phyloP scores from a whole-genome alignment of 169 alveolate species.

The Besnoitia besnoiti region DNA sequence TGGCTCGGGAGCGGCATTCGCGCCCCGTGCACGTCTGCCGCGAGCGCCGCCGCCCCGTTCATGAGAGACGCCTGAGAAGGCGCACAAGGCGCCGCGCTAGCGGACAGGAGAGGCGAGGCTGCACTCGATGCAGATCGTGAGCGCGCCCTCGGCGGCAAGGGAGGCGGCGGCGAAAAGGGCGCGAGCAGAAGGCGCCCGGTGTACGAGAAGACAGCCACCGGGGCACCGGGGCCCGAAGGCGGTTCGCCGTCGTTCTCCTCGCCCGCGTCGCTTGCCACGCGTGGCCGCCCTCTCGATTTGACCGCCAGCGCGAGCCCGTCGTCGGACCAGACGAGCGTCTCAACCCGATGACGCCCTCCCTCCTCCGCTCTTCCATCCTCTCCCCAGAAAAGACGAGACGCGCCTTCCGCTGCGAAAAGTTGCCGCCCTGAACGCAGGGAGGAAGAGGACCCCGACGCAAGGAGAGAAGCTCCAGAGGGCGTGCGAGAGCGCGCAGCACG shows the following conservation, averaged over 20 bases:
- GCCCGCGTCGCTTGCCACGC: background rate
- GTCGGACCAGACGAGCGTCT: slow-evolving; percentile 52
- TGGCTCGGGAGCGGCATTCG: too few relatives aligned
- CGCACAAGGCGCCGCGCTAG: too few relatives aligned
- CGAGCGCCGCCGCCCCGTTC: too few relatives aligned
- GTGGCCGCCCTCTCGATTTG: background rate
- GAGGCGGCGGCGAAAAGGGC: slow-evolving; percentile 29
- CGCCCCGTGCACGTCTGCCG: too few relatives aligned
- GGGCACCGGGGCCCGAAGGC: background rate
- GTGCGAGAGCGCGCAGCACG: background rate
- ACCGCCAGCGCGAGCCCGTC: slow-evolving; percentile 61
- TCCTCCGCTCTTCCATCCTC: background rate
- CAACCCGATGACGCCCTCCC: slow-evolving; percentile 18
- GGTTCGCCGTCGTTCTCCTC: background rate
- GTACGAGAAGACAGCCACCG: slow-evolving; percentile 57
- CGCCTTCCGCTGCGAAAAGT: background rate
- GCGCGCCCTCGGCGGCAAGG: too few relatives aligned
- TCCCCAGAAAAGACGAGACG: background rate
- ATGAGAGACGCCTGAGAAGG: too few relatives aligned
- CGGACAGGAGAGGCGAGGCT: too few relatives aligned
- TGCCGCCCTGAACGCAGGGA: background rate
- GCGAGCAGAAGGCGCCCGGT: slow-evolving; percentile 44
- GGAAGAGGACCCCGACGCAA: background rate
- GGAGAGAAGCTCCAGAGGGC: background rate
- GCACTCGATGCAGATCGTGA: too few relatives aligned